These are phyloP conservation scores for Aristolochia contorta DNA, from an alignment of 164 flowering plant species.

Conservation along the genomic window DNA sequence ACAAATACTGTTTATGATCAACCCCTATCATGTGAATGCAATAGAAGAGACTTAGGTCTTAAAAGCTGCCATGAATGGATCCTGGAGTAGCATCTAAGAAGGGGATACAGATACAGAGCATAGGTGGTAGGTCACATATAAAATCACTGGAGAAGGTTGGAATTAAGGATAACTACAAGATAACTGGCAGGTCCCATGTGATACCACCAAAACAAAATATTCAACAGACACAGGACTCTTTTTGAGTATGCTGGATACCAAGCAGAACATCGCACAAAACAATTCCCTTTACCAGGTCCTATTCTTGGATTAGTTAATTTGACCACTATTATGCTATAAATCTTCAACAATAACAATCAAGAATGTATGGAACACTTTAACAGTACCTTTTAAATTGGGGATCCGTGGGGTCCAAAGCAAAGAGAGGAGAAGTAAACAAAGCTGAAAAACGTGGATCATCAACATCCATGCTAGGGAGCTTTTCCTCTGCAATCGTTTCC, in stretches of 20 bases:
- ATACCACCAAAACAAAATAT: neutral
- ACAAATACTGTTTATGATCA: neutral
- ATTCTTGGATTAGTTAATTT: too few relatives aligned
- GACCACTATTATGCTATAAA: too few relatives aligned
- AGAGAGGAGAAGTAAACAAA: slow-evolving; percentile 43
- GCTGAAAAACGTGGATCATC: slow-evolving; percentile 69
- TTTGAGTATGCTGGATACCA: too few relatives aligned
- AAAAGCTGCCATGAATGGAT: neutral
- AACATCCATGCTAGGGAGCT: slow-evolving; percentile 43
- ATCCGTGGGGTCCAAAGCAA: slow-evolving; percentile 88
- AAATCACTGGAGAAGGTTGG: neutral
- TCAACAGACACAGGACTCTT: too few relatives aligned
- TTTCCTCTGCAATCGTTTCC: slow-evolving; percentile 41
- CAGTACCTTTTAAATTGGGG: slow-evolving; percentile 77
- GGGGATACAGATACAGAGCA: too few relatives aligned
- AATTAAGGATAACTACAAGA: neutral
- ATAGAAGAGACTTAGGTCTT: neutral
- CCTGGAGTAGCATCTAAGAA: neutral
- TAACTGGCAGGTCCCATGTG: neutral
- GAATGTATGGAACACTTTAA: neutral
- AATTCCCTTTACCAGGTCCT: too few relatives aligned
- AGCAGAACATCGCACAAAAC: too few relatives aligned
- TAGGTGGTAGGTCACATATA: too few relatives aligned
- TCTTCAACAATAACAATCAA: neutral
- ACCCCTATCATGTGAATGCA: neutral